Evolutionary conservation across 2,329 filamentous ascomycete species (phyloP).

Genomic region (Ramichloridium luteum): DNA sequence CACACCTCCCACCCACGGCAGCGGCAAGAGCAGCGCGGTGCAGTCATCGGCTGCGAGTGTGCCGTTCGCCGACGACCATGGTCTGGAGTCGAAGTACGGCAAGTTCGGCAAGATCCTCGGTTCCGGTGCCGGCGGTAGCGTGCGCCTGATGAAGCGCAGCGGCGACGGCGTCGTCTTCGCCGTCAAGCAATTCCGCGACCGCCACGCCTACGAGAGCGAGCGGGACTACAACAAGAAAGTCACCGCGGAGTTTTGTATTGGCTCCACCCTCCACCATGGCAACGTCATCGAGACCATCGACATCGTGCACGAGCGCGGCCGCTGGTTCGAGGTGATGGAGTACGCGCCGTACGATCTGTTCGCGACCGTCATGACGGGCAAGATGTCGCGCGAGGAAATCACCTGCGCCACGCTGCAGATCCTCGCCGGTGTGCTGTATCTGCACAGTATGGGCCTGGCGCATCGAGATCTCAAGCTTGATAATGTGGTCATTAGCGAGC

Average conservation of each 20-base stretch:
- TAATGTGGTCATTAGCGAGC: constrained; percentile 93
- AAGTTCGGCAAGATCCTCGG: constrained; percentile 91
- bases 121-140: constrained; percentile 86
- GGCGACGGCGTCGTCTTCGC: constrained; percentile 91
- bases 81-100: constrained; percentile 80
- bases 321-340: constrained; percentile 99
- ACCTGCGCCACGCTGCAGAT: constrained; percentile 90
- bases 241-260: constrained; percentile 95
- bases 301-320: constrained; percentile 84
- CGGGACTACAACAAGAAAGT: constrained; percentile 97
- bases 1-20: constrained; percentile 13
- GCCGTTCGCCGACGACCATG: constrained; percentile 90
- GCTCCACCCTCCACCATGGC: constrained; percentile 89
- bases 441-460: constrained; percentile 88
- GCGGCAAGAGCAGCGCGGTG: constrained; percentile 26
- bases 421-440: constrained; percentile 81
- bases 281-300: constrained; percentile 98
- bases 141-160: constrained; percentile 83
- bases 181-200: constrained; percentile 89
- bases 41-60: constrained; percentile 36
- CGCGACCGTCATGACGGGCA: constrained; percentile 97
- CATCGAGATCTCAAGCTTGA: constrained; percentile 94
- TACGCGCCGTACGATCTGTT: constrained; percentile 94
- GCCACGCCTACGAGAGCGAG: constrained; percentile 85
- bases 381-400: constrained; percentile 86